A percentile compares a stretch with the other conserved stretches of the same genome.
Conservation (phyloP, 805 yeast genomes). For the Metschnikowia amazonensis region DNA sequence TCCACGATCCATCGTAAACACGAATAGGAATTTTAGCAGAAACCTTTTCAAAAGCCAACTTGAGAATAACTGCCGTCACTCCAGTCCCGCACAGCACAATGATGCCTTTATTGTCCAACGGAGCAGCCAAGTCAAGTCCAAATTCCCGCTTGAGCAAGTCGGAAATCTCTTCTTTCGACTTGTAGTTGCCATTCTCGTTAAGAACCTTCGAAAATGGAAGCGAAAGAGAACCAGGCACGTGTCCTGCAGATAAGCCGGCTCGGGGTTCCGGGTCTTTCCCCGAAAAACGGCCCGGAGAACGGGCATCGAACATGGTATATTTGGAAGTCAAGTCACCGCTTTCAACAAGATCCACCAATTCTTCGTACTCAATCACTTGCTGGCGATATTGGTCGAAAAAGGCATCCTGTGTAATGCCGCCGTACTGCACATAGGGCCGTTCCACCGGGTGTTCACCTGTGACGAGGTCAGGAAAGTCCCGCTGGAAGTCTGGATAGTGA, state of each 20-base stretch:
- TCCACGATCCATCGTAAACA: constrained; percentile 79
- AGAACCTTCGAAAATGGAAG: constrained; percentile 70
- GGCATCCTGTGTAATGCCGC: constrained; percentile 22
- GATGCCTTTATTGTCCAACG: constrained; percentile 51
- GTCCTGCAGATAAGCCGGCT: constrained; percentile 84
- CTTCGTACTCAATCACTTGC: constrained; percentile 65
- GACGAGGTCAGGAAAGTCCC: constrained; percentile 32
- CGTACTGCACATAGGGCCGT: constrained; percentile 14
- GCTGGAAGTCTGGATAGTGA: constrained; percentile 55
- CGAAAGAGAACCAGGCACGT: constrained; percentile 74
- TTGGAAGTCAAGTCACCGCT: constrained; percentile 40
- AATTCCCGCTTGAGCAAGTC: constrained; percentile 40
- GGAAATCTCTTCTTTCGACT: constrained; percentile 43
- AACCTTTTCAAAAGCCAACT: constrained; percentile 54
- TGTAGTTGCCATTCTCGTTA: constrained; percentile 46
- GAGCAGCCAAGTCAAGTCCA: constrained; percentile 27
- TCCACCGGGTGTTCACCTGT: constrained; percentile 12
- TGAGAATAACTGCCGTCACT: constrained; percentile 86
- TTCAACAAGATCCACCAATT: constrained; percentile 56
- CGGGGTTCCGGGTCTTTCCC: constrained; percentile 88
- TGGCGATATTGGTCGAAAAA: constrained; percentile 33
- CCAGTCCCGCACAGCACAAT: constrained; percentile 96
- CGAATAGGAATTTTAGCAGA: constrained; percentile 35
- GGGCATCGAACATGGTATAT: constrained; percentile 72
- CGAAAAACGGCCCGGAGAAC: constrained; percentile 68